Percentiles rank a stretch among this genome's conserved stretches.
These are phyloP conservation scores for Vigna mungo DNA, from an alignment of 306 rosid genomes.

Conservation along the genomic window DNA sequence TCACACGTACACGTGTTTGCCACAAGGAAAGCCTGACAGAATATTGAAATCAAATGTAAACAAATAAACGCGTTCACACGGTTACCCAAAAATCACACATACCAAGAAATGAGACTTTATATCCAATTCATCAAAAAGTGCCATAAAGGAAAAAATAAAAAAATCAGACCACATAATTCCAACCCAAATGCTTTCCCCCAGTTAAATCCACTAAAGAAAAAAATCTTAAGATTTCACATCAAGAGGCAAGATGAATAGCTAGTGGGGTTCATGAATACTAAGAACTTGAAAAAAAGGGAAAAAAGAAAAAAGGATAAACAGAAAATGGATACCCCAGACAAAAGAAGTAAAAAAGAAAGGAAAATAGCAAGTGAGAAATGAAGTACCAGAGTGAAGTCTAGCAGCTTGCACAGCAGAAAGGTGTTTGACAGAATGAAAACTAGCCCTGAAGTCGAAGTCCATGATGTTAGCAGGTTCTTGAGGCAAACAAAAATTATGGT, in stretches of 20 bases:
- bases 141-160: not conserved
- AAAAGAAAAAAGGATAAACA: not conserved
- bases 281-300: not conserved
- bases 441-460: slow-evolving; percentile 80
- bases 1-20: not conserved
- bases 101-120: not conserved
- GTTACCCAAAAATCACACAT: slow-evolving; percentile 5
- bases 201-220: slow-evolving; percentile 1
- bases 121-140: slow-evolving; percentile 18
- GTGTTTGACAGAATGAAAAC: slow-evolving; percentile 62
- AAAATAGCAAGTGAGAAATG: not conserved
- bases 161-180: not conserved
- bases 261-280: not conserved
- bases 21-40: slow-evolving; percentile 5
- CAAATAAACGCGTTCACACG: not conserved
- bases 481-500: slow-evolving; percentile 12
- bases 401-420: slow-evolving; percentile 71
- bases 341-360: not conserved
- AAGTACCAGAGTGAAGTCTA: slow-evolving; percentile 75
- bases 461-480: slow-evolving; percentile 39
- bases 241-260: not conserved
- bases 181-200: slow-evolving; percentile 20
- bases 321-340: slow-evolving; percentile 2
- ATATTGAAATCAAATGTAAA: not conserved
- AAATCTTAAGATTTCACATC: slow-evolving; percentile 12